phyloP scores from a whole-genome alignment of 2,329 filamentous ascomycete species.

The Diaporthe citriasiana region DNA sequence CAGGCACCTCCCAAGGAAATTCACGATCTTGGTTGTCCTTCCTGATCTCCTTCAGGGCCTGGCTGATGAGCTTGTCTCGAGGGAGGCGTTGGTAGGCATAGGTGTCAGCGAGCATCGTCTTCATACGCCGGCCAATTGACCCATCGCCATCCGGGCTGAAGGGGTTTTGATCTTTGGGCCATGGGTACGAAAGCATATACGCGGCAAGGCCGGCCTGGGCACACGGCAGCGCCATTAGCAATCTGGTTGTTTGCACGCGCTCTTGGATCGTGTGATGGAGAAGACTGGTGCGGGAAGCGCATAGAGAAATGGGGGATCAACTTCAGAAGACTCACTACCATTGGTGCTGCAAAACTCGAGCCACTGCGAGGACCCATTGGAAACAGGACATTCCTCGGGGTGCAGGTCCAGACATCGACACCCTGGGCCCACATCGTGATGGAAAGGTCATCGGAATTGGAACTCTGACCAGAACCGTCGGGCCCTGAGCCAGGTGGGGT shows the following conservation, averaged over 20 bases:
- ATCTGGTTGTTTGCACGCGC: not conserved
- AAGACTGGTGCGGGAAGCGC: not conserved
- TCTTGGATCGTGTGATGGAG: not conserved
- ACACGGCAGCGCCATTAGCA: not conserved
- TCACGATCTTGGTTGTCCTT: not conserved
- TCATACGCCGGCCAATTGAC: conserved; percentile 25
- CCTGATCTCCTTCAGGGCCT: not conserved
- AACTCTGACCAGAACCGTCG: not conserved
- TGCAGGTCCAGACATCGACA: conserved; percentile 9
- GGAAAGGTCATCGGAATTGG: not conserved
- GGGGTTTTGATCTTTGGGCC: conserved; percentile 10
- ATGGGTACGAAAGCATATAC: conserved; percentile 32
- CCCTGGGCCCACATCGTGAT: conserved; percentile 36
- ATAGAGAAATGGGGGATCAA: not conserved
- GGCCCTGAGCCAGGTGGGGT: not conserved
- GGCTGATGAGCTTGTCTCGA: not conserved
- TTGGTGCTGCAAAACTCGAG: conserved; percentile 16
- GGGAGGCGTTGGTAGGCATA: conserved; percentile 38
- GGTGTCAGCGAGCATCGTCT: conserved; percentile 19
- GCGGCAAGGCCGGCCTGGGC: conserved; percentile 35
- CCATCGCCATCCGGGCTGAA: not conserved
- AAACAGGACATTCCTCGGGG: not conserved
- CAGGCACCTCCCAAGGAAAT: conserved; percentile 20
- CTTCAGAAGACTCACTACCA: conserved; percentile 21
- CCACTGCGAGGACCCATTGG: not conserved